These are phyloP conservation scores for Pseudogymnoascus sp. DNA, from an alignment of 2,329 filamentous ascomycete species.

Conservation along the genomic window DNA sequence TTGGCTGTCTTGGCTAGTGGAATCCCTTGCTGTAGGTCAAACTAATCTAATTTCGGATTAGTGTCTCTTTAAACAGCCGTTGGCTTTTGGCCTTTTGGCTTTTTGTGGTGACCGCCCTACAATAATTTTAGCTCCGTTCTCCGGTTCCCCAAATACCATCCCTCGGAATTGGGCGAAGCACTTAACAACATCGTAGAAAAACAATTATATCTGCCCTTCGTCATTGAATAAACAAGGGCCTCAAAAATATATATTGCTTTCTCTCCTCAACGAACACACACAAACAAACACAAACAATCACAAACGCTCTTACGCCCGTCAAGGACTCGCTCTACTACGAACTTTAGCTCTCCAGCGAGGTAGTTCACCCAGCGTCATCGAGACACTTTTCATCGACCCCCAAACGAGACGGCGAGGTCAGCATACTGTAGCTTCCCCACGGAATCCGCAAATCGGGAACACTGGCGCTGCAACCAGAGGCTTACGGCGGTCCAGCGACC, in stretches of 20 bases:
- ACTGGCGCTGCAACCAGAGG: constrained; percentile 7
- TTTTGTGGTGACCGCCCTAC: neutral
- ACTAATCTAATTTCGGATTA: too few relatives aligned
- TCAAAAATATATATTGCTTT: too few relatives aligned
- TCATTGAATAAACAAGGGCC: neutral
- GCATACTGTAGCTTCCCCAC: neutral
- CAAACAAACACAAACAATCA: neutral
- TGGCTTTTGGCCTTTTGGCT: neutral
- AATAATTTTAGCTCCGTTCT: neutral
- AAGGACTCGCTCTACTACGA: neutral
- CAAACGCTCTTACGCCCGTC: neutral
- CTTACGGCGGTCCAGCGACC: constrained; percentile 5
- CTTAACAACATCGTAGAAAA: neutral
- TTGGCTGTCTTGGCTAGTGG: neutral
- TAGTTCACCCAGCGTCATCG: neutral
- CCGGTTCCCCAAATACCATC: neutral
- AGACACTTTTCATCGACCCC: neutral
- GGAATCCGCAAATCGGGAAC: constrained; percentile 1
- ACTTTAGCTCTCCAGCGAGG: too few relatives aligned
- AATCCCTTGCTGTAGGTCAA: too few relatives aligned
- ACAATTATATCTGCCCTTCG: neutral
- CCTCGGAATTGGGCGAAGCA: neutral
- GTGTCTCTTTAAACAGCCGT: neutral
- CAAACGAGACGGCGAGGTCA: neutral
- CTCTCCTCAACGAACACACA: too few relatives aligned